Percentiles rank a stretch among this genome's conserved stretches.
phyloP scores from a whole-genome alignment of 352 stramenopile species.

The Globisporangium solare region DNA sequence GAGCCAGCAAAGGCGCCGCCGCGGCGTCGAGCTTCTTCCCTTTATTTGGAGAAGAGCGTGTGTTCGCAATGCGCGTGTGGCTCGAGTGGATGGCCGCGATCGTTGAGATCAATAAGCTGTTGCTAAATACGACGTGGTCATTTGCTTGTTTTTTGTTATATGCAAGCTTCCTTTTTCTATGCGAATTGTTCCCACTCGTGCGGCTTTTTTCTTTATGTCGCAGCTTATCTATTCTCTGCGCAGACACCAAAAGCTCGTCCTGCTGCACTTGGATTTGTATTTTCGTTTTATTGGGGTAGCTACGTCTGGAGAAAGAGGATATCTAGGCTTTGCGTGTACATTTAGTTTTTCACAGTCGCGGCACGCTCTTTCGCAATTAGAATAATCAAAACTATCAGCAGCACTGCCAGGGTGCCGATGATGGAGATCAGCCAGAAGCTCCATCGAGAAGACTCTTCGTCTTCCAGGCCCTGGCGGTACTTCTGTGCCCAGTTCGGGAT shows the following conservation, averaged over 20 bases:
- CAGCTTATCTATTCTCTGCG: too few relatives aligned
- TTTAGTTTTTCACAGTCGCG: slow-evolving; percentile 15
- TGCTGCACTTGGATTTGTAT: too few relatives aligned
- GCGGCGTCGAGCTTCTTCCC: too few relatives aligned
- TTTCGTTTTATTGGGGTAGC: too few relatives aligned
- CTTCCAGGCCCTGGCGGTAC: slow-evolving; percentile 79
- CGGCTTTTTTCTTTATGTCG: too few relatives aligned
- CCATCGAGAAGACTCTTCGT: slow-evolving; percentile 61
- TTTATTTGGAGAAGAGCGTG: too few relatives aligned
- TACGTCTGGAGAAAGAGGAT: too few relatives aligned
- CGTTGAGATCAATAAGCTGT: slow-evolving; percentile 12
- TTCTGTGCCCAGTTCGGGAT: slow-evolving; percentile 87
- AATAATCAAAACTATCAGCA: slow-evolving; percentile 78
- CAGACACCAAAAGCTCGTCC: too few relatives aligned
- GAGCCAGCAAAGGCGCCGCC: too few relatives aligned
- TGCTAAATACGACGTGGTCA: slow-evolving; percentile 27
- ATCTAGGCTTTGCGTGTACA: background rate
- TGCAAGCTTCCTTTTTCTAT: background rate
- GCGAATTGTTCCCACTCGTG: background rate
- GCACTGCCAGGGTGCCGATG: slow-evolving; percentile 58
- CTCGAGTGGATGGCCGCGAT: too few relatives aligned
- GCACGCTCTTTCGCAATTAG: slow-evolving; percentile 59
- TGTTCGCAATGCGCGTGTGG: too few relatives aligned
- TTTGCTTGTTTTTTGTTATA: slow-evolving; percentile 12
- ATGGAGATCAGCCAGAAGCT: slow-evolving; percentile 76